phyloP scores from a whole-genome alignment of 805 yeast genomes.

The Teunomyces atbi region DNA sequence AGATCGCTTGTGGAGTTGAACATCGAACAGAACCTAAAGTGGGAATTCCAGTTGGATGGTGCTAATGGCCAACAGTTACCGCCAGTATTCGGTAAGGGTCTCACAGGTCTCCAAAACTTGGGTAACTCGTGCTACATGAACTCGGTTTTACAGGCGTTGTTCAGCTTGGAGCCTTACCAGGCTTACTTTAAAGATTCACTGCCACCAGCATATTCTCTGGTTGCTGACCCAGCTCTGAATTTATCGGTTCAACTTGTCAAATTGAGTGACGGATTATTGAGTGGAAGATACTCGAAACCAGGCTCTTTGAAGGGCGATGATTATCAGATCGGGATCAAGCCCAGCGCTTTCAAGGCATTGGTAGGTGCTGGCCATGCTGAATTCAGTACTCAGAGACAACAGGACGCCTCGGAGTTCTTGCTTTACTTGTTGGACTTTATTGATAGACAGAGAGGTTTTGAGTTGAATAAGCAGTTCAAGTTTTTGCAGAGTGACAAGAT shows the following conservation, averaged over 20 bases:
- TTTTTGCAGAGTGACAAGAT: slow-evolving; percentile 66
- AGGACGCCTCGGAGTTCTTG: slow-evolving; percentile 92
- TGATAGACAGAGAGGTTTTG: slow-evolving; percentile 43
- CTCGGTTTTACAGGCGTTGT: slow-evolving; percentile 73
- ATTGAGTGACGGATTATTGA: slow-evolving; percentile 71
- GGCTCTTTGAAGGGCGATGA: slow-evolving; percentile 41
- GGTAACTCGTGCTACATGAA: slow-evolving; percentile 94
- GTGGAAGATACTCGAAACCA: slow-evolving; percentile 72
- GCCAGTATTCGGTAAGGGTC: slow-evolving; percentile 71
- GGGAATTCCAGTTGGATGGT: slow-evolving; percentile 86
- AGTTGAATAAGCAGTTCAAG: slow-evolving; percentile 58
- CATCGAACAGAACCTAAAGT: slow-evolving; percentile 85
- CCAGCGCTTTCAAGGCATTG: slow-evolving; percentile 69
- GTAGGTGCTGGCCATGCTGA: slow-evolving; percentile 80
- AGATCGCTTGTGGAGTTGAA: slow-evolving; percentile 86
- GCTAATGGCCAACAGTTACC: slow-evolving; percentile 61
- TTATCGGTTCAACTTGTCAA: slow-evolving; percentile 75
- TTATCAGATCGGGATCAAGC: slow-evolving; percentile 76
- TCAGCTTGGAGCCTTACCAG: slow-evolving; percentile 40
- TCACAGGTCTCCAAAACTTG: slow-evolving; percentile 83
- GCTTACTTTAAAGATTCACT: slow-evolving; percentile 38
- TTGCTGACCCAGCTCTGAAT: slow-evolving; percentile 54
- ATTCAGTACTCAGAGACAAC: slow-evolving; percentile 84
- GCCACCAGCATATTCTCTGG: slow-evolving; percentile 16
- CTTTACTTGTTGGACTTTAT: slow-evolving; percentile 62